Evolutionary conservation across 2,329 filamentous ascomycete genomes (phyloP).

Genomic region (Chaetomiaceae sp.): DNA sequence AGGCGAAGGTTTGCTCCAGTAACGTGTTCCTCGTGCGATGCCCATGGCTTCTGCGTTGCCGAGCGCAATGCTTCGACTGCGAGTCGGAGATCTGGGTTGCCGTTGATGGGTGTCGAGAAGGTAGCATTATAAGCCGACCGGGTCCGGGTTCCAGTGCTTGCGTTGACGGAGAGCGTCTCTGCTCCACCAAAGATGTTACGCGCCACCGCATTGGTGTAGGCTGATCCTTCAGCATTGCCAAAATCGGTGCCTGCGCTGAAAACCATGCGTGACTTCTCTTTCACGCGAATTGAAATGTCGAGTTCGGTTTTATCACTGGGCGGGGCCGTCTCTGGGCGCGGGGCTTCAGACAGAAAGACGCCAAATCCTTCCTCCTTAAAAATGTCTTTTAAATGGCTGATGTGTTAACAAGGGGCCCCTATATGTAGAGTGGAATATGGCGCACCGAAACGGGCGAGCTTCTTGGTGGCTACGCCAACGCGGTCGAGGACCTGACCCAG

Average conservation of each 20-base stretch:
- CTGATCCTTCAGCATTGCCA: conserved; percentile 89
- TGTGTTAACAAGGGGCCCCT: not conserved
- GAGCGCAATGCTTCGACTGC: conserved; percentile 78
- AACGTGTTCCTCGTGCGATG: conserved; percentile 85
- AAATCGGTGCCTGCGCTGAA: conserved; percentile 94
- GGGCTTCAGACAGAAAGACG: conserved; percentile 75
- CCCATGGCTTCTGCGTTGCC: conserved; percentile 84
- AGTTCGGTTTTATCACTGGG: conserved; percentile 71
- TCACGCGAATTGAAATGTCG: conserved; percentile 71
- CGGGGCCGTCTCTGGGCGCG: conserved; percentile 60
- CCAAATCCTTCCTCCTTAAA: conserved; percentile 78
- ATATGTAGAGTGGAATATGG: conserved; percentile 8
- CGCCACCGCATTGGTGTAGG: conserved; percentile 80
- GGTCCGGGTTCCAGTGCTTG: conserved; percentile 83
- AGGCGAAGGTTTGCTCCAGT: conserved; percentile 74
- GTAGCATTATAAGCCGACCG: conserved; percentile 85
- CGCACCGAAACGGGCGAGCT: conserved; percentile 75
- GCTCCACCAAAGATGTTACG: conserved; percentile 94
- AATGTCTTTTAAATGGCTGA: conserved; percentile 56
- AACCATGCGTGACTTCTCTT: conserved; percentile 76
- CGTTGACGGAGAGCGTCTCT: conserved; percentile 82
- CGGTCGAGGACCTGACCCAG: conserved; percentile 73
- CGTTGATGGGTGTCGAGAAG: conserved; percentile 76
- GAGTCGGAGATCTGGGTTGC: conserved; percentile 75
- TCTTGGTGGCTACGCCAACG: conserved; percentile 65